Evolutionary conservation across 2,329 filamentous ascomycete species (phyloP), one percentile per base, ranked within the genome.

Genomic region (Clonostachys chloroleuca): DNA sequence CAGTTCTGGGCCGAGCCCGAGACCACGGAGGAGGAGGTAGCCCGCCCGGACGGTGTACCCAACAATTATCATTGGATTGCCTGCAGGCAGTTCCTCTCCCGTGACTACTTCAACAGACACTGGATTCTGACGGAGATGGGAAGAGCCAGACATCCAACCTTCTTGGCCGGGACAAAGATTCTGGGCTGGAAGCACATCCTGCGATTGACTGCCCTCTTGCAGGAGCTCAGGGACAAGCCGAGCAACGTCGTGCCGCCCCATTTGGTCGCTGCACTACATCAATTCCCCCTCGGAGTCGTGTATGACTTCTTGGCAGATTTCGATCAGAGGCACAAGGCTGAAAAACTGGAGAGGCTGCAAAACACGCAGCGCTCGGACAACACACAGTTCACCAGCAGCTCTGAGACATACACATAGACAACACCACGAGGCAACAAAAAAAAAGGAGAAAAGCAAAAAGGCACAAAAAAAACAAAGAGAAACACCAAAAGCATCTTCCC

Each of bases 101-200:
- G 60, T 3, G 53, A 53, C 5, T 59, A 58, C 41, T 62, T 62
- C 43, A 54, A 59, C 40, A 52, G 60, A 7, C 57, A 52, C 8
- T 62, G 60, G 60, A 60, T 62, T 34, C 49, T 62, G 4, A 58
- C 57, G 49, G 60, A 62, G 49, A 46, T 62, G 9, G 53, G 57
- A 33, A 49, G 58, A 47, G 59, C 55, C 2, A 49, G 54, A 5
- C 45, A 35, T 13, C 47, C 47, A 8, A 34, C 36, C 9, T 59
- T 60, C 40, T 51, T 63, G 10, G 53, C 61, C n/a, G 59, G 59
- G 40, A 57, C 60, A 44, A 52, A 49, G 43, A 58, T 62, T 10
- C 50, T 61, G 14, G 53, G 57, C 7, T 62, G 59, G 59, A 56
- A 54, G 40, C 58, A 62, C 48, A 44, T 62, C n/a, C 52, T 62